Conservation (phyloP, 2,329 filamentous ascomycete species). For the Penicillium sp. region DNA sequence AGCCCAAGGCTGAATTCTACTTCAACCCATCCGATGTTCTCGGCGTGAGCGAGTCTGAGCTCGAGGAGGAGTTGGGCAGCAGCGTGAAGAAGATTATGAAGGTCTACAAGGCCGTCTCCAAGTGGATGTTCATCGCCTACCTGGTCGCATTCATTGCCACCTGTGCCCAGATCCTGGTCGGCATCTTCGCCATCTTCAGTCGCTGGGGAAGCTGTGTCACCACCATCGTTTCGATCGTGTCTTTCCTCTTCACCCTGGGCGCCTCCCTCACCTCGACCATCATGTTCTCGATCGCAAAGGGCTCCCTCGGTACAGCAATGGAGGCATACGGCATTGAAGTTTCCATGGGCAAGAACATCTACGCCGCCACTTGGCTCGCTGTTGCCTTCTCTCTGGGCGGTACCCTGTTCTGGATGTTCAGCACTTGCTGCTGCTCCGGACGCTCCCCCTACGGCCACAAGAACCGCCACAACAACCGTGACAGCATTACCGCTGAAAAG, state of each 20-base stretch:
- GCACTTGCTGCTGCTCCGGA: constrained; percentile 87
- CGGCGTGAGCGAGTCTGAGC: constrained; percentile 57
- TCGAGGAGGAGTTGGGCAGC: constrained; percentile 66
- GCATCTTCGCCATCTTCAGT: constrained; percentile 80
- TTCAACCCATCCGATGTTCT: constrained; percentile 69
- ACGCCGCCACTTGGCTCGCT: constrained; percentile 75
- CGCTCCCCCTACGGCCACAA: constrained; percentile 51
- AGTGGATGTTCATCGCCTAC: constrained; percentile 83
- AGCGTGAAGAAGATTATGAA: constrained; percentile 68
- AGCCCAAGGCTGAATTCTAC: constrained; percentile 74
- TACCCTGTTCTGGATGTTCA: constrained; percentile 87
- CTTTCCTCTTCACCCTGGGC: constrained; percentile 60
- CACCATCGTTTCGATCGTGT: constrained; percentile 68
- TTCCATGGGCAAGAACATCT: constrained; percentile 67
- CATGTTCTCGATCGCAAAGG: constrained; percentile 69
- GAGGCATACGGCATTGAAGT: constrained; percentile 71
- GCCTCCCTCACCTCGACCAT: constrained; percentile 74
- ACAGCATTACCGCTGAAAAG: constrained; percentile 57
- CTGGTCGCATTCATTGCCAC: constrained; percentile 72
- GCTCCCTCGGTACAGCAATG: constrained; percentile 65
- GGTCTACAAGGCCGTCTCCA: constrained; percentile 70
- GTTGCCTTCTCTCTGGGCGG: constrained; percentile 74
- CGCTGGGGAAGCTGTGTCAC: constrained; percentile 79
- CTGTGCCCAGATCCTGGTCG: constrained; percentile 70
- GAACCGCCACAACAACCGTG: constrained; percentile 38